Percentiles rank a stretch among this genome's conserved stretches.
phyloP scores from a whole-genome alignment of 2,329 filamentous ascomycete species.

The Phyllosticta citriasiana region DNA sequence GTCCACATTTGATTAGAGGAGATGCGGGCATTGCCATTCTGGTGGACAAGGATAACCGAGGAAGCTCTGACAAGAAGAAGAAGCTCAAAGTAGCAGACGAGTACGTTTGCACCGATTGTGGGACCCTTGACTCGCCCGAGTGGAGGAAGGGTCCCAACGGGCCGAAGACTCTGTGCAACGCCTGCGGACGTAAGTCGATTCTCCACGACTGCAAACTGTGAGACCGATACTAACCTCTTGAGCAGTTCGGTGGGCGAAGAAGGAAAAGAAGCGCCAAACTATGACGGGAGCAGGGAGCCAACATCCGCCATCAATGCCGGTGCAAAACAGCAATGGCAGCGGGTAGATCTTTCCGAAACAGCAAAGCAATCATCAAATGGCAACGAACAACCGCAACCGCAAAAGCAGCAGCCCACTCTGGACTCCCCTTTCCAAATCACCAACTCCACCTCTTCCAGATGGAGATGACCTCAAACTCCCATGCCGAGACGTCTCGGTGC shows the following conservation, averaged over 20 bases:
- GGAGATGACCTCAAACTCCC: neutral
- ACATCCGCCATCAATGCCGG: conserved; percentile 5
- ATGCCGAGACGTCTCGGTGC: neutral
- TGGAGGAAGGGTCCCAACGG: conserved; percentile 92
- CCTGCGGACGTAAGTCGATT: conserved; percentile 62
- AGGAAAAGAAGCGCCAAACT: conserved; percentile 60
- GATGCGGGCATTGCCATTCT: conserved; percentile 81
- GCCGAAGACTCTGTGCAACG: conserved; percentile 92
- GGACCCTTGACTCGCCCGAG: conserved; percentile 87
- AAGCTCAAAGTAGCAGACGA: conserved; percentile 75
- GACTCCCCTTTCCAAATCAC: neutral
- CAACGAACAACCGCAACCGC: neutral
- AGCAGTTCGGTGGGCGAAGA: conserved; percentile 51
- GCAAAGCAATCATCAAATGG: neutral
- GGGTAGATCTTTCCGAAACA: neutral
- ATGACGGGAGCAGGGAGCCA: neutral
- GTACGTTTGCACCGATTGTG: conserved; percentile 93
- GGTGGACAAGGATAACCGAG: conserved; percentile 61
- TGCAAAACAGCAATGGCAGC: conserved; percentile 10
- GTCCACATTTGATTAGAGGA: conserved; percentile 70
- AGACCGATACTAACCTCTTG: conserved; percentile 8
- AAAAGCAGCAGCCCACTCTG: neutral
- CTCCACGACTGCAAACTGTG: neutral
- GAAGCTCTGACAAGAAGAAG: conserved; percentile 67
- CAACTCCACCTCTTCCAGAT: neutral